Base-by-base conservation (phyloP, 306 rosid genomes). In the Castanea sativa region DNA sequence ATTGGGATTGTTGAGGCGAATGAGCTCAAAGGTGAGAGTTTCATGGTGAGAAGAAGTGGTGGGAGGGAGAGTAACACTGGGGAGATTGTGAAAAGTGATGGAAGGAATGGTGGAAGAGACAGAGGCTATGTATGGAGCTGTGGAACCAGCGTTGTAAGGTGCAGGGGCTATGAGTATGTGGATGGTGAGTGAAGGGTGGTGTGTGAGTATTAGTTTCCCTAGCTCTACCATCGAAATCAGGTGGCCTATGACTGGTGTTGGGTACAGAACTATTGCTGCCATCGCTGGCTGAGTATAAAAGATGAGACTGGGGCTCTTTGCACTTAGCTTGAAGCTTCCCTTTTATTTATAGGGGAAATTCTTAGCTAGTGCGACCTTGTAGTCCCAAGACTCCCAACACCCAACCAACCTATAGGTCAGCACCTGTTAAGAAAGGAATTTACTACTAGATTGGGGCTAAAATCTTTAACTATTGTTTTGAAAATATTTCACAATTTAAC, bases 121-220 rank as follows among this genome's bases (percentile, higher is more conserved):
- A 14, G 87, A n/a, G 77, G 81, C 5, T 4, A 89, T 76, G 71
- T 87, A 85, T 2, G 76, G 52, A 5, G 73, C 16, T 2, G 81
- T 89, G 55, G 89, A 59, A 41, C 60, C 59, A 21, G 79, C 53
- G 18, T 69, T 29, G 57, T 76, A 84, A 9, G 92, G 85, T 6
- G 80, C 87, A 4, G 87, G 81, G 55, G 84, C 76, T 70, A 87
- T 56, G 68, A 87, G 85, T 52, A 89, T 32, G 41, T 78, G 85
- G 52, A 86, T 49, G 73, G 80, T 35, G 3, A 80, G 5, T 5
- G 85, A 88, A 86, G 90, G 87, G 1, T 78, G 56, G 71, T 43
- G 78, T 6, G 74, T 20, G 12, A 80, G 35, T 12, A 86, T 77
- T 79, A 83, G 41, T 38, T 78, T 83, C 59, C 87, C 86, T n/a